Conservation (phyloP, 2,329 filamentous ascomycete species). For the Allantophomopsis lycopodina region DNA sequence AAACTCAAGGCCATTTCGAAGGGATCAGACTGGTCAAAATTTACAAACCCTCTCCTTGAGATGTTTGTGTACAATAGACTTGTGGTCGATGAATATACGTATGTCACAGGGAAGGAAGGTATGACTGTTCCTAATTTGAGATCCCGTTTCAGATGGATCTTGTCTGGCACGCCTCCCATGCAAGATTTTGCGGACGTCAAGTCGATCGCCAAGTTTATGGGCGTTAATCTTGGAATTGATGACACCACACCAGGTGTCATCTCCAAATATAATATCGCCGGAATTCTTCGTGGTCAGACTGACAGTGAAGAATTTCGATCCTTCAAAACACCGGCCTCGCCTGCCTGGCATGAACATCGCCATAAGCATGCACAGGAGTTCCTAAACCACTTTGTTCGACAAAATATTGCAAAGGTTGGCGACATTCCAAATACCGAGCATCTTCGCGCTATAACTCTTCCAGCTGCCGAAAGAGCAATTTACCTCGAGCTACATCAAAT, state of each 20-base stretch:
- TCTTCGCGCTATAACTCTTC: conserved; percentile 27
- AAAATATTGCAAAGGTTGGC: conserved; percentile 26
- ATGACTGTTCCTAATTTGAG: conserved; percentile 25
- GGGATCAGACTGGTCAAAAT: conserved; percentile 1
- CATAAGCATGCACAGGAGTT: conserved; percentile 39
- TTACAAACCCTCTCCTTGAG: conserved; percentile 30
- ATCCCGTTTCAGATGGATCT: conserved; percentile 31
- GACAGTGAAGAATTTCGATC: conserved; percentile 40
- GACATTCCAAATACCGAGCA: conserved; percentile 29
- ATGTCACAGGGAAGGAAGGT: conserved; percentile 25
- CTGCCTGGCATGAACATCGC: conserved; percentile 34
- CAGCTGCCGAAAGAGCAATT: conserved; percentile 31
- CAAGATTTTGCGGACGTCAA: conserved; percentile 44
- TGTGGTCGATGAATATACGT: conserved; percentile 52
- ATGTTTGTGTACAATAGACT: conserved; percentile 46
- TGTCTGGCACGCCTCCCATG: conserved; percentile 48
- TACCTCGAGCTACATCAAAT: conserved; percentile 42
- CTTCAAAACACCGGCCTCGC: conserved; percentile 31
- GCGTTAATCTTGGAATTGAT: conserved; percentile 37
- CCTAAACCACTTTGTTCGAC: conserved; percentile 25
- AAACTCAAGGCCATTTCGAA: conserved; percentile 1
- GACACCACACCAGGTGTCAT: conserved; percentile 28
- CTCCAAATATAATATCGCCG: conserved; percentile 29
- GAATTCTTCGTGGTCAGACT: conserved; percentile 26
- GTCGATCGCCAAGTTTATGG: conserved; percentile 39